Base-by-base conservation (phyloP, 805 yeast species). In the Candida anglica region DNA sequence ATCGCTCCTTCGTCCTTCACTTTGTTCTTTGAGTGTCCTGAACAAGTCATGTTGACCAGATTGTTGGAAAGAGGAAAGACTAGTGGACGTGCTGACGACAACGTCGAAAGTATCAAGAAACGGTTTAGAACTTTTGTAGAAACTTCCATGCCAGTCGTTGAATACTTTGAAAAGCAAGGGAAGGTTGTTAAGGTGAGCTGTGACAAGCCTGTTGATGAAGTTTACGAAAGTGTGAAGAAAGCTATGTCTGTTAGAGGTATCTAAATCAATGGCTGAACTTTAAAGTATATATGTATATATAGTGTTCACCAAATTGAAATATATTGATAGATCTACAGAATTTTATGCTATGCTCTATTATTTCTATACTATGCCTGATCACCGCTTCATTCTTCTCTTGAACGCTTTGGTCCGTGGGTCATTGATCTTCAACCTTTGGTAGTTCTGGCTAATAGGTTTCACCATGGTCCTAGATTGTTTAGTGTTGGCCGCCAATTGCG, bases 81-180 rank as follows among this genome's bases (percentile, higher is more conserved):
- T 10, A 81, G 93, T 50, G 98, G 98, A 21, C 79, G 98, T 57
- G 56, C 84, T 18, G 98, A 91, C 58, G 98, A 91, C 58, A 91
- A 91, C 60, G 74, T 83, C 37, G 97, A 89, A 56, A 79, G 91
- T 43, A 89, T 93, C 58, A 79, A 73, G 53, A 89, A 93, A 66
- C 77, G 98, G 59, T 91, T 91, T 69, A 76, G 68, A 48, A 83
- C 91, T 9, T 91, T 91, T 50, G 58, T 80, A 27, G 94, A 87
- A 29, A 88, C 97, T 3, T 80, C 91, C 44, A 82, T 82, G 86
- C 98, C 98, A 3, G 98, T 93, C 11, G 86, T 93, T 28, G 84
- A 89, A 35, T 77, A 86, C 57, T 91, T 73, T 47, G 87, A 77
- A 27, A 71, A 76, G 46, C 82, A 79, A 46, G 76, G 69, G 36